phyloP scores from a whole-genome alignment of 805 yeast species.

The Saturnispora halmiae region DNA sequence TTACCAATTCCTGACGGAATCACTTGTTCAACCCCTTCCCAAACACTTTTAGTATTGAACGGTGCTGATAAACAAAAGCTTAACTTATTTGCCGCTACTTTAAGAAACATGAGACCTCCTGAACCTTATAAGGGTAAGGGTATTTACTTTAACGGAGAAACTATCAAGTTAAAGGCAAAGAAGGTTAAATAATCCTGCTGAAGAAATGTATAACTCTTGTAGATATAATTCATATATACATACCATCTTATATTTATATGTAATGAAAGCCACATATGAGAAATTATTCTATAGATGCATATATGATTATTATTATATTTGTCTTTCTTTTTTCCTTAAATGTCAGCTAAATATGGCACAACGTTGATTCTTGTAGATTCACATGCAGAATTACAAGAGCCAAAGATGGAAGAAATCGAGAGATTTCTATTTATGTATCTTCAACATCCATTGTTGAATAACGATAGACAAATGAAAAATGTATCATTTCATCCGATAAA shows the following conservation, averaged over 20 bases:
- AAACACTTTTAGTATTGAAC: conserved; percentile 76
- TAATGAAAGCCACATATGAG: neutral
- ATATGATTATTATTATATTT: neutral
- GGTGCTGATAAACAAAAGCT: conserved; percentile 86
- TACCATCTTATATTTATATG: neutral
- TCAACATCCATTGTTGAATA: conserved; percentile 2
- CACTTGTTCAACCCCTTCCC: conserved; percentile 67
- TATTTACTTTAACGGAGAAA: conserved; percentile 83
- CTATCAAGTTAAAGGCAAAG: conserved; percentile 81
- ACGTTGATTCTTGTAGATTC: conserved; percentile 1
- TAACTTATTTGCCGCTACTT: conserved; percentile 75
- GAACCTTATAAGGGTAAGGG: conserved; percentile 99
- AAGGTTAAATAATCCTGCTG: conserved; percentile 62
- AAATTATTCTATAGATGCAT: neutral
- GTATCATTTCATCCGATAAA: conserved; percentile 2
- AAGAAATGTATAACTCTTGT: neutral
- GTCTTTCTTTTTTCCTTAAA: neutral
- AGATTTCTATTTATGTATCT: conserved; percentile 2
- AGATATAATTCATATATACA: conserved; percentile 6
- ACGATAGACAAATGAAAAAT: neutral
- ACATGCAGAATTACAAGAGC: neutral
- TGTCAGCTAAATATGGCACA: conserved; percentile 7
- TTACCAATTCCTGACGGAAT: conserved; percentile 70
- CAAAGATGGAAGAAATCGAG: conserved; percentile 1
- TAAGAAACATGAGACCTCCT: conserved; percentile 85